These are phyloP conservation scores for Backusella westeae DNA, from an alignment of 192 early-diverging fungal genomes.

Conservation along the genomic window DNA sequence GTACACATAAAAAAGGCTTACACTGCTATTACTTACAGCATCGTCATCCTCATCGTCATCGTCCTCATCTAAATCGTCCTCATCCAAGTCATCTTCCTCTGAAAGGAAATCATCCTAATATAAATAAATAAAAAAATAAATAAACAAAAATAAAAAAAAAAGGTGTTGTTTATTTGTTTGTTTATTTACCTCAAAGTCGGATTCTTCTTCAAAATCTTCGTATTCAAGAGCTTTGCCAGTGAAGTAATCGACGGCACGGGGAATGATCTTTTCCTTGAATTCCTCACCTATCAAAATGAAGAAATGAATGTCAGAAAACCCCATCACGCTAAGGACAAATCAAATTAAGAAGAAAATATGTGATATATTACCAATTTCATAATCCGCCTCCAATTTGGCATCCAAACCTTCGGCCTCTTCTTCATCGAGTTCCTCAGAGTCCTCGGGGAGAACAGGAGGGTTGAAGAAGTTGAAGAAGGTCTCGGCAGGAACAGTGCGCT, in stretches of 20 bases:
- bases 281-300: slow-evolving; percentile 59
- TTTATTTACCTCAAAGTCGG: slow-evolving; percentile 44
- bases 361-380: slow-evolving; percentile 72
- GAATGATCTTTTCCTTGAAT: slow-evolving; percentile 97
- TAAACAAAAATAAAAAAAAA: too few relatives aligned
- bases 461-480: slow-evolving; percentile 99
- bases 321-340: neutral
- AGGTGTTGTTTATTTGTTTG: neutral
- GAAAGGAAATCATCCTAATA: slow-evolving; percentile 56
- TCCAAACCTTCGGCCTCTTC: slow-evolving; percentile 80
- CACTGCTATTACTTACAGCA: slow-evolving; percentile 40
- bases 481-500: slow-evolving; percentile 92
- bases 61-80: slow-evolving; percentile 61
- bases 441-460: slow-evolving; percentile 75
- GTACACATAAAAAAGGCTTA: neutral
- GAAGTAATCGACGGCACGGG: slow-evolving; percentile 97
- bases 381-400: slow-evolving; percentile 88
- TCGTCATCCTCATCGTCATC: slow-evolving; percentile 69
- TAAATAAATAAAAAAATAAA: neutral
- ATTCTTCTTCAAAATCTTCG: slow-evolving; percentile 63
- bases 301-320: neutral
- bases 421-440: slow-evolving; percentile 70
- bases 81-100: slow-evolving; percentile 55
- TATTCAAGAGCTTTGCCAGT: slow-evolving; percentile 94
- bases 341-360: neutral